Evolutionary conservation across 495 filamentous ascomycete species (phyloP), one percentile per base, ranked within the genome.

Genomic region (Choiromyces venosus): DNA sequence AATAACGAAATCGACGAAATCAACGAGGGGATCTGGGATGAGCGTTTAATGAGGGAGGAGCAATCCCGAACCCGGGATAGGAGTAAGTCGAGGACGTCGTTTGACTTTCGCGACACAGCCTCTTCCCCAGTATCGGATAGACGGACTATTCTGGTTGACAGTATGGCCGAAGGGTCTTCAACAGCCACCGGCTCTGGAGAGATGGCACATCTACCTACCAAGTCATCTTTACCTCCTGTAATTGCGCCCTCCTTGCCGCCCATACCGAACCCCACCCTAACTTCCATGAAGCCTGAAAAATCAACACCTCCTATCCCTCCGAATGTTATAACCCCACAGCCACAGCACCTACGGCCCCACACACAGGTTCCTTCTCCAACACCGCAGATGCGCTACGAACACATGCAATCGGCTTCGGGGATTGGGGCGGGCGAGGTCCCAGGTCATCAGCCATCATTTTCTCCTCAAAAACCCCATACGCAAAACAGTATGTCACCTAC

Each of bases 1-100:
- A 84, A 87, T 70, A 82, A 84, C 21, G 93, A 97, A 70, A 86
- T 94, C 69, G 83, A 86, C 16, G 88, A 88, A 71, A 87, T 96
- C 72, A 87, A 92, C 74, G 83, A 84, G 67, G 88, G 88, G 35
- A 85, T 86, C 68, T 85, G 82, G 83, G 87, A 89, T 66, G 76
- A 84, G 52, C 69, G 80, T 29, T 73, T 83, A 37, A 68, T 77
- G 66, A 69, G 75, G 66, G 80, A 84, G 75, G 79, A 72, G 40
- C 14, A 69, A 29, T 56, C 78, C 70, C 85, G 83, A 73, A 82
- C 83, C 66, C 66, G 69, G 80, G 52, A 78, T 70, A 74, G 73
- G 75, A 68, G 76, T 70, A 78, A 46, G 71, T 40, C 82, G 79
- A 38, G 78, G 73, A 46, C 81, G 76, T 66, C 75, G 52, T 33